These are phyloP conservation scores for Elaphomyces granulatus DNA, from an alignment of 495 filamentous ascomycete species.

Conservation along the genomic window DNA sequence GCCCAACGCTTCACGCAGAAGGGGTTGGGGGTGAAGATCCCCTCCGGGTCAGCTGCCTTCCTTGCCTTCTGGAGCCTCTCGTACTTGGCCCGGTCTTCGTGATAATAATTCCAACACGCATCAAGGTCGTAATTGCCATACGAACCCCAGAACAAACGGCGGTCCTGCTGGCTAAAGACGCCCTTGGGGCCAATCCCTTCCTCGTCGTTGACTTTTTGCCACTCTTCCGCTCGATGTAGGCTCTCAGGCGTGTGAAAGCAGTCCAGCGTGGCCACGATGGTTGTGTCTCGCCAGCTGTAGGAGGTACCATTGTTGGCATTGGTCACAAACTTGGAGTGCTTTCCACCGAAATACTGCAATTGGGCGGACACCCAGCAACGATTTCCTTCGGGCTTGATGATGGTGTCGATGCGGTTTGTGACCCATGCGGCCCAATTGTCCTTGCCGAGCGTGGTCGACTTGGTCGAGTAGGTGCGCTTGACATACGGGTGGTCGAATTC, in stretches of 20 bases:
- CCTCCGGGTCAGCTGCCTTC: too few species aligned
- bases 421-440: conserved; percentile 24
- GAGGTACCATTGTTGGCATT: conserved; percentile 25
- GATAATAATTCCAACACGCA: conserved; percentile 19
- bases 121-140: conserved; percentile 23
- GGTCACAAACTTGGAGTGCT: conserved; percentile 22
- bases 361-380: conserved; percentile 23
- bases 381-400: conserved; percentile 18
- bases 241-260: conserved; percentile 24
- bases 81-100: conserved; percentile 24
- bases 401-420: conserved; percentile 17
- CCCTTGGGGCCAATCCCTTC: conserved; percentile 19
- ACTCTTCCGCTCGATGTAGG: conserved; percentile 26
- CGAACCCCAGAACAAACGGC: conserved; percentile 24
- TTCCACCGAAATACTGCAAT: conserved; percentile 24
- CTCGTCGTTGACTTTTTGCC: conserved; percentile 23
- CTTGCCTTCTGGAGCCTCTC: conserved; percentile 22
- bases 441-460: conserved; percentile 16
- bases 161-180: conserved; percentile 22
- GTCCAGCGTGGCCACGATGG: conserved; percentile 17
- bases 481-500: conserved; percentile 26
- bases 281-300: conserved; percentile 29
- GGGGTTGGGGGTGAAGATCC: too few species aligned
- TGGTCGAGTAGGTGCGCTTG: conserved; percentile 24
- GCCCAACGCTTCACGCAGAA: too few species aligned